Evolutionary conservation across 2,329 filamentous ascomycete species (phyloP), one percentile per base, ranked within the genome.

Genomic region (Nakataea oryzae): DNA sequence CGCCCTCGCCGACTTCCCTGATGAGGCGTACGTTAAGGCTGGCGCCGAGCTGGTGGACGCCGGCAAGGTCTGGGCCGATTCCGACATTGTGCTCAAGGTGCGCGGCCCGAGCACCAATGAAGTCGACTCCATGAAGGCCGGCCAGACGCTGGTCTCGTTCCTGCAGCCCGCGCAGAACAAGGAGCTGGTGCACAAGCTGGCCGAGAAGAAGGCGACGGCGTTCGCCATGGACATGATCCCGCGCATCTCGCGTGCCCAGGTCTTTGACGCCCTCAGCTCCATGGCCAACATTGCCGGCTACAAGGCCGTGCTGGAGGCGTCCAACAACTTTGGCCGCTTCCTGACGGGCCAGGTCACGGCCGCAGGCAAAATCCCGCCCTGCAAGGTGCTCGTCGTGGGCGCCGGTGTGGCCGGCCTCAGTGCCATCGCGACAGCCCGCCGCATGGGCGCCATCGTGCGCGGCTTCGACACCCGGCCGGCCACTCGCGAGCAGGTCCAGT

Each of bases 221-320:
- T 95, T 96, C 71, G 91, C 92, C 27, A 96, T 96, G 91, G 92
- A 96, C 71, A 88, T 93, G 86, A 88, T 96, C 61, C 92, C 92
- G 21, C 86, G 92, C 54, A 96, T 96, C 68, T 96, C 91, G 1
- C 85, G 92, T 58, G 91, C 92, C 1, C 92, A 96, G 72, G 86
- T 90, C 0, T 96, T 96, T 69, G 91, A 96, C 74, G 91, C 91
- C 0, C 79, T 96, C 62, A 92, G 90, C 73, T 95, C 90, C 12
- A 96, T 96, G 92, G 91, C 92, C 64, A 96, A 96, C 69, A 96
- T 96, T 75, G 90, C 91, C 27, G 92, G 92, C 0, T 96, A 96
- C 76, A 96, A 96, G 74, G 92, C 91, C 54, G 90, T 96, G 1
- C 78, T 96, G 56, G 91, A 96, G 73, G 92, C 91, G 1, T 93